phyloP scores from a whole-genome alignment of 306 rosid species.

The Acacia acuminata region DNA sequence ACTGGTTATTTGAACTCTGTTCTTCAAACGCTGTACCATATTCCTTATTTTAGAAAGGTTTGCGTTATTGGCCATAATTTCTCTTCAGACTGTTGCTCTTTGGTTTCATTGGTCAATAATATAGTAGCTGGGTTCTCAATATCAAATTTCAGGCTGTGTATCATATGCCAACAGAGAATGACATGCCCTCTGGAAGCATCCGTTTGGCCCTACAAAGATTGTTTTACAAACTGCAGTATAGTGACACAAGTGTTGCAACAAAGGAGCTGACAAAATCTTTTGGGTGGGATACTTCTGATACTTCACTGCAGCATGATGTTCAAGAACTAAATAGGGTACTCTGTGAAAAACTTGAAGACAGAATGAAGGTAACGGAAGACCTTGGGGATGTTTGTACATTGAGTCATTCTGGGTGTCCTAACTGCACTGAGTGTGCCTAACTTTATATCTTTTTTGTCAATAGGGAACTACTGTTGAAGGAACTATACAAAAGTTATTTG shows the following conservation, averaged over 20 bases:
- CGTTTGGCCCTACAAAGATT: slow-evolving; percentile 88
- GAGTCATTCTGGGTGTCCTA: slow-evolving; percentile 22
- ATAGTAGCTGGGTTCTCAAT: slow-evolving; percentile 28
- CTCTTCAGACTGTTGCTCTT: slow-evolving; percentile 14
- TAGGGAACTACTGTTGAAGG: slow-evolving; percentile 99
- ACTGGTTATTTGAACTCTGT: slow-evolving; percentile 91
- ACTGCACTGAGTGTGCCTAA: slow-evolving; percentile 12
- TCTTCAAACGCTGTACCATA: slow-evolving; percentile 84
- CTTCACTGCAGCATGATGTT: slow-evolving; percentile 95
- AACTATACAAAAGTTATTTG: slow-evolving; percentile 94
- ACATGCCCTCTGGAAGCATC: slow-evolving; percentile 85
- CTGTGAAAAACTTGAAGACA: slow-evolving; percentile 89
- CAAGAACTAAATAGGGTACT: slow-evolving; percentile 87
- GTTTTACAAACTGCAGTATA: slow-evolving; percentile 89
- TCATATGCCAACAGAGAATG: slow-evolving; percentile 95
- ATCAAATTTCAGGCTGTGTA: slow-evolving; percentile 78
- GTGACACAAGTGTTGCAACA: slow-evolving; percentile 86
- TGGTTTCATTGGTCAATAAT: slow-evolving; percentile 32
- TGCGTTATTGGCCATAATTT: background rate
- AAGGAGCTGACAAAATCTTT: slow-evolving; percentile 90
- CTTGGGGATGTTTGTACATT: slow-evolving; percentile 23
- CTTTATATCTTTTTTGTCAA: slow-evolving; percentile 16
- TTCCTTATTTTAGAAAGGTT: slow-evolving; percentile 89
- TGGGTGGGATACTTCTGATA: slow-evolving; percentile 95
- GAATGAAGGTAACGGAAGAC: slow-evolving; percentile 67